Conservation (phyloP, 2,329 filamentous ascomycete genomes). For the Pyricularia grisea region DNA sequence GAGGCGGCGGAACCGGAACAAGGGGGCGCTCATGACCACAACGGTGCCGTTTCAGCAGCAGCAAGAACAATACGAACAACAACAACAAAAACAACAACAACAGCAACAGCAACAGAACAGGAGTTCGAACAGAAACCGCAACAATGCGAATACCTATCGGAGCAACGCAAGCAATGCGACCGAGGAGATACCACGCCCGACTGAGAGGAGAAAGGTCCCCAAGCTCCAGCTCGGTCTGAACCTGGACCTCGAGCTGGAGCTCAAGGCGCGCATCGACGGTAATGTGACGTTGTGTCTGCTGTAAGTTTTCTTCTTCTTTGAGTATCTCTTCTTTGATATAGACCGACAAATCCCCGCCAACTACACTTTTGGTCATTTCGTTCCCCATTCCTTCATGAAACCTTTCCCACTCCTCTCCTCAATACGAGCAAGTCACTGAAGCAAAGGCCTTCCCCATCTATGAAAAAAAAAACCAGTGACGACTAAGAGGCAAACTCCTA, state of each 20-base stretch:
- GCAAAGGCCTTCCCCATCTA: neutral
- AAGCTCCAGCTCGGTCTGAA: slow-evolving; percentile 35
- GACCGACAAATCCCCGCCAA: neutral
- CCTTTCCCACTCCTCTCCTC: neutral
- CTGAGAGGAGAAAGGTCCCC: slow-evolving; percentile 17
- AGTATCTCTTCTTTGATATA: neutral
- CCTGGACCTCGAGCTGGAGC: slow-evolving; percentile 66
- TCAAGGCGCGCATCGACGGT: slow-evolving; percentile 72
- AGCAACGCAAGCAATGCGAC: neutral
- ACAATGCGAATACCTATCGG: neutral
- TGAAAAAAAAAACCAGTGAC: neutral
- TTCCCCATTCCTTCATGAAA: too few relatives aligned
- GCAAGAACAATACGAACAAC: slow-evolving; percentile 6
- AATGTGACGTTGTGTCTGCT: slow-evolving; percentile 63
- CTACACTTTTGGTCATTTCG: neutral
- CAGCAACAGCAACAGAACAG: neutral
- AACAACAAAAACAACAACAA: slow-evolving; percentile 5
- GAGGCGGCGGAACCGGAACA: slow-evolving; percentile 3
- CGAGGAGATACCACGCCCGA: slow-evolving; percentile 13
- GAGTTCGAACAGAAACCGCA: neutral
- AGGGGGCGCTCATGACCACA: neutral
- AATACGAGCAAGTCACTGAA: neutral
- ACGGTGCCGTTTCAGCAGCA: neutral
- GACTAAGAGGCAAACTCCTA: neutral
- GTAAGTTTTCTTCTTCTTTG: slow-evolving; percentile 30